These are phyloP conservation scores for Auxenochlorella pyrenoidosa DNA, from an alignment of 139 green algal species.

Conservation along the genomic window DNA sequence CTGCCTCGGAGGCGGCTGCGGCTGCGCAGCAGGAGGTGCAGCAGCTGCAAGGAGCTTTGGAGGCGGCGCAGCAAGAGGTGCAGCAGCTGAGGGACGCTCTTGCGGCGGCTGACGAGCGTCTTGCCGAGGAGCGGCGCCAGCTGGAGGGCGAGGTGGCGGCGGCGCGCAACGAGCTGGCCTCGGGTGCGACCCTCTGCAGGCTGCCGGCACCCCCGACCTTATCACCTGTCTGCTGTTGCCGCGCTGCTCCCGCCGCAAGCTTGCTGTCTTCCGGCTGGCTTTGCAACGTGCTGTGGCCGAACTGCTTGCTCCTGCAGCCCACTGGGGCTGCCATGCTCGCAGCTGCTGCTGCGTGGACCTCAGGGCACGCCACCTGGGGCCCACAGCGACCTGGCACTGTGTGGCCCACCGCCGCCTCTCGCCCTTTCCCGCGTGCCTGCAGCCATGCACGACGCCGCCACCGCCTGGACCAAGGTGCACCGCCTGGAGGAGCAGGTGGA, in stretches of 20 bases:
- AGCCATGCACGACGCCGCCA: conserved; percentile 28
- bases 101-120: not conserved
- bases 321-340: too few species aligned
- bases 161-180: conserved; percentile 23
- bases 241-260: not conserved
- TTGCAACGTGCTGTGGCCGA: too few species aligned
- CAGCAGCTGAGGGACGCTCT: not conserved
- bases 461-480: not conserved
- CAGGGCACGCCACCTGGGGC: too few species aligned
- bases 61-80: conserved; percentile 2
- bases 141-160: conserved; percentile 13
- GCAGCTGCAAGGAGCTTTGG: not conserved
- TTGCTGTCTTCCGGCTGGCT: too few species aligned
- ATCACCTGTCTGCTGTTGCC: not conserved
- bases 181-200: not conserved
- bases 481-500: conserved; percentile 5
- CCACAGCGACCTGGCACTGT: too few species aligned
- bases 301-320: too few species aligned
- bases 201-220: too few species aligned
- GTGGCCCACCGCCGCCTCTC: too few species aligned
- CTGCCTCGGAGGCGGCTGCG: not conserved
- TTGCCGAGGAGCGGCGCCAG: not conserved
- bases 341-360: too few species aligned
- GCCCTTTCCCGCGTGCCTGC: not conserved
- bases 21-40: conserved; percentile 4